phyloP scores from a whole-genome alignment of 208 protist genomes.

The Leishmania arabica region DNA sequence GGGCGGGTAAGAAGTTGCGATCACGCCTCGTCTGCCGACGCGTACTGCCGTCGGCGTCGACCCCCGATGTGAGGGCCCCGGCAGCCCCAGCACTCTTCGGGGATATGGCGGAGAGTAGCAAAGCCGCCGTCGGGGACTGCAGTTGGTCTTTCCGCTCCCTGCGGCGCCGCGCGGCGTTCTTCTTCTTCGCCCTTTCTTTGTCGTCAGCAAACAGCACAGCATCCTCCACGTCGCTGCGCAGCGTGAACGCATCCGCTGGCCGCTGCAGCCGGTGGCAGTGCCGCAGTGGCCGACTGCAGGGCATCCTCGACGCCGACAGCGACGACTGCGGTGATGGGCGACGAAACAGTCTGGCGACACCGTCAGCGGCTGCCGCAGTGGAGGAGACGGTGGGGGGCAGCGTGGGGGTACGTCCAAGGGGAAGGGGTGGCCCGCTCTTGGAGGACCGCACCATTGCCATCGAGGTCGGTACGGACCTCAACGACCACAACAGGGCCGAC shows the following conservation, averaged over 20 bases:
- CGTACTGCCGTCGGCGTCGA: background rate
- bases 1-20: background rate
- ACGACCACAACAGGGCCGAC: background rate
- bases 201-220: background rate
- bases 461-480: background rate
- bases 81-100: background rate
- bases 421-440: background rate
- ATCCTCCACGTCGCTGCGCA: slow-evolving; percentile 28
- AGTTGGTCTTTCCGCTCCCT: background rate
- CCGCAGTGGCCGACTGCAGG: slow-evolving; percentile 18
- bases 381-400: background rate
- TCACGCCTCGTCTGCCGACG: slow-evolving; percentile 1
- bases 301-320: background rate
- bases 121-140: slow-evolving; percentile 11
- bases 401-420: background rate
- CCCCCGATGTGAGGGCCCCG: background rate
- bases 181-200: background rate
- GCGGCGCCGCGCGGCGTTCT: background rate
- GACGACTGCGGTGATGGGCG: background rate
- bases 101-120: slow-evolving; percentile 23
- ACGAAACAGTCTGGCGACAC: no score
- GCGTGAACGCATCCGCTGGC: slow-evolving; percentile 38
- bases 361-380: background rate
- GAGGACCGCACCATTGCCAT: background rate
- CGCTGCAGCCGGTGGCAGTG: slow-evolving; percentile 41